Evolutionary conservation across 1,284 basidiomycete genomes (phyloP).

Genomic region (Cutaneotrichosporon dermatis): DNA sequence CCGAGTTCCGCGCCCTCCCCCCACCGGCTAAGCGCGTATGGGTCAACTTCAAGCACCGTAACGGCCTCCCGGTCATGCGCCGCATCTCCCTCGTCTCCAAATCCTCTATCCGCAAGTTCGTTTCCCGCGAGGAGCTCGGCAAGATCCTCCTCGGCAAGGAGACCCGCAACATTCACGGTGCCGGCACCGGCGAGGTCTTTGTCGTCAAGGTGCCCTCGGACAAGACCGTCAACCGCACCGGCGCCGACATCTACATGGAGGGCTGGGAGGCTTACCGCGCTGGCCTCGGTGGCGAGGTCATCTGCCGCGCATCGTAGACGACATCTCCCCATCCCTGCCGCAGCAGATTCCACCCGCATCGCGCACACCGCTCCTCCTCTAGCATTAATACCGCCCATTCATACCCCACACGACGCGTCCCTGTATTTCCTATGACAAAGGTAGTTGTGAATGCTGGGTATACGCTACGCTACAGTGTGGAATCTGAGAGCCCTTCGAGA

Average conservation of each 20-base stretch:
- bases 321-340: not conserved
- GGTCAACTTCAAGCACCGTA: conserved; percentile 45
- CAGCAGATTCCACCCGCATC: not conserved
- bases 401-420: conserved; percentile 14
- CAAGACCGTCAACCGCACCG: conserved; percentile 18
- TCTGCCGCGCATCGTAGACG: conserved; percentile 35
- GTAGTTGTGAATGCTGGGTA: conserved; percentile 5
- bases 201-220: conserved; percentile 36
- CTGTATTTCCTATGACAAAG: conserved; percentile 12
- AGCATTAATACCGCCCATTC: conserved; percentile 24
- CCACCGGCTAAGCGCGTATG: conserved; percentile 38
- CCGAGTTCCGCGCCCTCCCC: conserved; percentile 32
- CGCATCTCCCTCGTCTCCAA: conserved; percentile 42
- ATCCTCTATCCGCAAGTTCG: conserved; percentile 34
- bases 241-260: conserved; percentile 39
- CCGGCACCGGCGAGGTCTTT: conserved; percentile 47
- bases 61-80: conserved; percentile 44
- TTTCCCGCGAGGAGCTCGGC: conserved; percentile 40
- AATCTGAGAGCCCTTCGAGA: not conserved
- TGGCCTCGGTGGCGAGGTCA: conserved; percentile 47
- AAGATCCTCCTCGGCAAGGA: conserved; percentile 41
- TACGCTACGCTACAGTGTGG: not conserved
- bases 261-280: conserved; percentile 49
- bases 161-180: conserved; percentile 42
- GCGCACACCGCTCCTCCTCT: conserved; percentile 4